Evolutionary conservation across 2,329 filamentous ascomycete genomes (phyloP).

Genomic region (Fonsecaea nubica): DNA sequence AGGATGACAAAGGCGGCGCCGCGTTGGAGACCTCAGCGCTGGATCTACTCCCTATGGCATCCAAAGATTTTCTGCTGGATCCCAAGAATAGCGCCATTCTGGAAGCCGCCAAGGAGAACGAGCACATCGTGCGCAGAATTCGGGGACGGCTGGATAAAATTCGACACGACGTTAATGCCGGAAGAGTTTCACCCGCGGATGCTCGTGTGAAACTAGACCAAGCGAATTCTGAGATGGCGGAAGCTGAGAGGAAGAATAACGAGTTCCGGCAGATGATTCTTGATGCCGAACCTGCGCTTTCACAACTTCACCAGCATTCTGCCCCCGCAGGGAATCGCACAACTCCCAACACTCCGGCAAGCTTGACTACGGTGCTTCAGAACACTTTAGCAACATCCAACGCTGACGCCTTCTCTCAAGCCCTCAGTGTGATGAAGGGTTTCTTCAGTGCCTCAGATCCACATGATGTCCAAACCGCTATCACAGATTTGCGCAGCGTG

Average conservation of each 20-base stretch:
- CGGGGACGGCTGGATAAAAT: constrained; percentile 36
- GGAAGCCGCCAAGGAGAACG: constrained; percentile 37
- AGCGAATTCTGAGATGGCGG: constrained; percentile 37
- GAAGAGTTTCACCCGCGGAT: constrained; percentile 33
- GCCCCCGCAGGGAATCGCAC: constrained; percentile 9
- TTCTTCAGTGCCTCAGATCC: constrained; percentile 38
- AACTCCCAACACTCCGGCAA: constrained; percentile 4
- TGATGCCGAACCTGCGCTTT: constrained; percentile 29
- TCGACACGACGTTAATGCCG: constrained; percentile 36
- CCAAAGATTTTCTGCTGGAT: constrained; percentile 32
- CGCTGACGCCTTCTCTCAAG: constrained; percentile 34
- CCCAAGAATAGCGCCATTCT: constrained; percentile 35
- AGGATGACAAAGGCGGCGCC: constrained; percentile 5
- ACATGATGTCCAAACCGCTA: constrained; percentile 36
- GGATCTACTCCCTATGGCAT: constrained; percentile 28
- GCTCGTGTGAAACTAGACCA: constrained; percentile 35
- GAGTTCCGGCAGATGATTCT: constrained; percentile 36
- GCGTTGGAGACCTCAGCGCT: constrained; percentile 14
- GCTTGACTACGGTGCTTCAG: constrained; percentile 30
- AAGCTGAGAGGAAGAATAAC: constrained; percentile 37
- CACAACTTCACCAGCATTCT: constrained; percentile 23
- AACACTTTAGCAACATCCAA: constrained; percentile 28
- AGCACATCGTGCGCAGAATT: constrained; percentile 36
- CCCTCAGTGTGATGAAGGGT: constrained; percentile 35
- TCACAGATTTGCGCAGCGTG: constrained; percentile 36